These are phyloP conservation scores for Stagonosporopsis chrysanthemi DNA, from an alignment of 2,329 filamentous ascomycete species.

Conservation along the genomic window DNA sequence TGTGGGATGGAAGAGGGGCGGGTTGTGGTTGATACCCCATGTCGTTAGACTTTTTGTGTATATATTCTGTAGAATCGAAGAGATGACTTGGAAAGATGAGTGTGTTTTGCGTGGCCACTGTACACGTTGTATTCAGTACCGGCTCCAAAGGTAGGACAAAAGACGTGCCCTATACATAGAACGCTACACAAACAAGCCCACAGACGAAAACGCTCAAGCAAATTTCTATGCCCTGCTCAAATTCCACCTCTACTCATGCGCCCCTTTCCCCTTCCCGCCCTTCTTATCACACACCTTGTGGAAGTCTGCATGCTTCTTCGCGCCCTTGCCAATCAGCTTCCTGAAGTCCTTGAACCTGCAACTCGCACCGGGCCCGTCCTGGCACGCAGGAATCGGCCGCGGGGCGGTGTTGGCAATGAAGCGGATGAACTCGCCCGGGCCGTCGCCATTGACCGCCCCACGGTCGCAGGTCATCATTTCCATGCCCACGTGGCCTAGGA, in stretches of 20 bases:
- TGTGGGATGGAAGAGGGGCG: background rate
- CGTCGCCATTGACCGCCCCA: slow-evolving; percentile 56
- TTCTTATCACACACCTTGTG: slow-evolving; percentile 42
- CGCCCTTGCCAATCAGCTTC: slow-evolving; percentile 52
- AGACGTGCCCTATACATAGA: too few species aligned
- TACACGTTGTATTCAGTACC: too few species aligned
- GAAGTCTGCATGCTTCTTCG: slow-evolving; percentile 42
- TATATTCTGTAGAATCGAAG: too few species aligned
- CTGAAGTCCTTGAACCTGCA: slow-evolving; percentile 56
- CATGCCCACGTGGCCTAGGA: slow-evolving; percentile 70
- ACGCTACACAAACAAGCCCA: background rate
- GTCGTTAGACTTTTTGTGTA: too few species aligned
- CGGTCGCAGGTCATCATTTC: slow-evolving; percentile 68
- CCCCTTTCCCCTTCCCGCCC: slow-evolving; percentile 16
- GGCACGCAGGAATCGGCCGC: slow-evolving; percentile 57
- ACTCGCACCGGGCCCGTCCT: slow-evolving; percentile 58
- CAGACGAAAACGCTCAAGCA: background rate
- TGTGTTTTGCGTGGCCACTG: too few species aligned
- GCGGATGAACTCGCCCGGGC: slow-evolving; percentile 58
- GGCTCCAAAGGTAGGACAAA: too few species aligned
- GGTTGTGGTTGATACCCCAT: too few species aligned
- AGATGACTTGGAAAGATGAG: too few species aligned
- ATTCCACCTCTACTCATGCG: slow-evolving; percentile 6
- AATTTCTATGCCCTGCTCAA: background rate
- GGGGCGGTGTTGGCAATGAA: slow-evolving; percentile 61